These are phyloP conservation scores for Tolypocladium cylindrosporum DNA, from an alignment of 2,329 filamentous ascomycete species.

Conservation along the genomic window DNA sequence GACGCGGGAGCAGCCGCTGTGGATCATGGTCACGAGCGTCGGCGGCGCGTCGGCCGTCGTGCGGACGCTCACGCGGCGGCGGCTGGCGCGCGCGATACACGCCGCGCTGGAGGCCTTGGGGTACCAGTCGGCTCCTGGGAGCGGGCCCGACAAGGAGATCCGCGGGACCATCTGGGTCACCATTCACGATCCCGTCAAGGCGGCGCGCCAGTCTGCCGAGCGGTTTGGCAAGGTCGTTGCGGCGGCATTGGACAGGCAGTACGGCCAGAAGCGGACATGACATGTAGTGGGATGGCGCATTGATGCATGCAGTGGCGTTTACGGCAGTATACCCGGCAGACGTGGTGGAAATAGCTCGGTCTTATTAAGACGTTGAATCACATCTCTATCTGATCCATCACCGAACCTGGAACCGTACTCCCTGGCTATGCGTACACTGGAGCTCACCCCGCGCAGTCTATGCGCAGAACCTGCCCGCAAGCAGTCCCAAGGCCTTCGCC, in stretches of 20 bases:
- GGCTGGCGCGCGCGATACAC: conserved; percentile 17
- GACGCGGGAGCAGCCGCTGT: conserved; percentile 17
- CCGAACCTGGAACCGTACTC: neutral
- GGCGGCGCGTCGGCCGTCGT: conserved; percentile 12
- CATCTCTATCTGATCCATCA: neutral
- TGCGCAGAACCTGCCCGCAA: conserved; percentile 20
- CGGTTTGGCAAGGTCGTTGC: conserved; percentile 11
- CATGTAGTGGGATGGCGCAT: neutral
- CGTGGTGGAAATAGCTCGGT: neutral
- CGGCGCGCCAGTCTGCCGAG: conserved; percentile 6
- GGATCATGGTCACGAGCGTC: conserved; percentile 16
- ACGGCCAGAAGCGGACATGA: neutral
- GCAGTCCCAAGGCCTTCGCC: conserved; percentile 12
- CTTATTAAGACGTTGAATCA: neutral
- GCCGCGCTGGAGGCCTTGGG: conserved; percentile 15
- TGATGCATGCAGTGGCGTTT: neutral
- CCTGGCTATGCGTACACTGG: neutral
- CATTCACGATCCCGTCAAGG: conserved; percentile 8
- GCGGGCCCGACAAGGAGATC: conserved; percentile 6
- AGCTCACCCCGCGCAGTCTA: neutral
- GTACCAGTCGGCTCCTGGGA: conserved; percentile 7
- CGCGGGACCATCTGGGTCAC: conserved; percentile 16
- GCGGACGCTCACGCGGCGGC: conserved; percentile 11
- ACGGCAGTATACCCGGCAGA: neutral
- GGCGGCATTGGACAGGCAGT: conserved; percentile 5